A percentile compares a stretch with the other conserved stretches of the same genome.
Evolutionary conservation across 2,329 filamentous ascomycete genomes (phyloP).

Genomic region (Rhynchosporium secalis): DNA sequence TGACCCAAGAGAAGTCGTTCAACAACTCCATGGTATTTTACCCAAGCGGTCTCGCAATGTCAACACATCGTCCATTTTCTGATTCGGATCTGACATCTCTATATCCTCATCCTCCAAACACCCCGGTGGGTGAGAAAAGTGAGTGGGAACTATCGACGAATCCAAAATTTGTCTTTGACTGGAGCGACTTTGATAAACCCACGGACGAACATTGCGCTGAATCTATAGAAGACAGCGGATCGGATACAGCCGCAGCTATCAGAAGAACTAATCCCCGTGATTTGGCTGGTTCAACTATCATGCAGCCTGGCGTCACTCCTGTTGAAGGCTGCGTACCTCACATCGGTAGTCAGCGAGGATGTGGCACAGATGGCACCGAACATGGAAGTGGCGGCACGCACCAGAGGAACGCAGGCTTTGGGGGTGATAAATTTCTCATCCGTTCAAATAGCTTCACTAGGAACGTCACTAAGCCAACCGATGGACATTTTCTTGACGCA

Average conservation of each 20-base stretch:
- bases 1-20: slow-evolving; percentile 42
- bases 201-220: slow-evolving; percentile 6
- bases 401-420: neutral
- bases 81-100: slow-evolving; percentile 30
- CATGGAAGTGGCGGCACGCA: neutral
- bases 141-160: slow-evolving; percentile 5
- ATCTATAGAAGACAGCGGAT: neutral
- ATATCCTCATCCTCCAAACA: slow-evolving; percentile 22
- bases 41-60: neutral
- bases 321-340: neutral
- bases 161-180: slow-evolving; percentile 14
- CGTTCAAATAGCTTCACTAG: neutral
- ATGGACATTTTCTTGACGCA: neutral
- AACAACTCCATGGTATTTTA: neutral
- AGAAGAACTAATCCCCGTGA: neutral
- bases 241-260: neutral
- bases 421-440: neutral
- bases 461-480: neutral
- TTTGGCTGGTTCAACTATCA: neutral
- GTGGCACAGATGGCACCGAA: neutral
- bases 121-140: slow-evolving; percentile 6
- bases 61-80: slow-evolving; percentile 20
- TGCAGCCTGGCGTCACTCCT: neutral
- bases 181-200: slow-evolving; percentile 10
- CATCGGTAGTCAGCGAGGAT: neutral